These are phyloP conservation scores for Mycena sanguinolenta DNA, from an alignment of 768 basidiomycete genomes.

Conservation along the genomic window DNA sequence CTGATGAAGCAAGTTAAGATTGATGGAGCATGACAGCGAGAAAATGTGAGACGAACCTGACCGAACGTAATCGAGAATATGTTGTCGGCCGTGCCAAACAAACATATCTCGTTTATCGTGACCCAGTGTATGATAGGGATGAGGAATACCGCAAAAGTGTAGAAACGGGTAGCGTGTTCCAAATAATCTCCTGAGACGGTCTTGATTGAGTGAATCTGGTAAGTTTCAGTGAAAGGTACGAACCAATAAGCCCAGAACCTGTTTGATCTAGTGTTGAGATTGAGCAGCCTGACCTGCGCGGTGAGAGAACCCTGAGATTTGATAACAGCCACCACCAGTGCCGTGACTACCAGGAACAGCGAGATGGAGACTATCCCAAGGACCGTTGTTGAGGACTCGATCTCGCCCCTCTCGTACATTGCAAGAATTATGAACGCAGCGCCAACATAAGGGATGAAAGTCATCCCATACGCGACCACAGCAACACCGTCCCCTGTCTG, in stretches of 20 bases:
- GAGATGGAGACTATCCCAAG: not conserved
- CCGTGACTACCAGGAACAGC: not conserved
- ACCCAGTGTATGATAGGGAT: constrained; percentile 28
- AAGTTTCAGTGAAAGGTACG: not conserved
- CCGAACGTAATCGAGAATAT: constrained; percentile 4
- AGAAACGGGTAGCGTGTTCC: constrained; percentile 11
- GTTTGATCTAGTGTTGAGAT: not conserved
- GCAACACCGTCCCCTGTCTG: not conserved
- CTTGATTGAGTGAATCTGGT: not conserved
- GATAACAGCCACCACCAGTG: not conserved
- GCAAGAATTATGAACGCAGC: constrained; percentile 1
- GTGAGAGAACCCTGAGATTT: not conserved
- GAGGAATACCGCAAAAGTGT: constrained; percentile 25
- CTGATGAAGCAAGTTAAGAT: not conserved
- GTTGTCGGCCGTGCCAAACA: constrained; percentile 10
- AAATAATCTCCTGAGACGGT: not conserved
- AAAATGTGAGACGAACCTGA: not conserved
- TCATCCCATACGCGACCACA: not conserved
- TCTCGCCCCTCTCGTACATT: not conserved
- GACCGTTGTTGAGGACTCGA: not conserved
- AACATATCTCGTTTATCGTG: constrained; percentile 1
- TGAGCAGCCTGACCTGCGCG: not conserved
- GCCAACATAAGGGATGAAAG: constrained; percentile 11
- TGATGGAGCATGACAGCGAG: not conserved
- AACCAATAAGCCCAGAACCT: constrained; percentile 15